Base-by-base conservation (phyloP, 2,329 filamentous ascomycete species). In the Cladophialophora yegresii region DNA sequence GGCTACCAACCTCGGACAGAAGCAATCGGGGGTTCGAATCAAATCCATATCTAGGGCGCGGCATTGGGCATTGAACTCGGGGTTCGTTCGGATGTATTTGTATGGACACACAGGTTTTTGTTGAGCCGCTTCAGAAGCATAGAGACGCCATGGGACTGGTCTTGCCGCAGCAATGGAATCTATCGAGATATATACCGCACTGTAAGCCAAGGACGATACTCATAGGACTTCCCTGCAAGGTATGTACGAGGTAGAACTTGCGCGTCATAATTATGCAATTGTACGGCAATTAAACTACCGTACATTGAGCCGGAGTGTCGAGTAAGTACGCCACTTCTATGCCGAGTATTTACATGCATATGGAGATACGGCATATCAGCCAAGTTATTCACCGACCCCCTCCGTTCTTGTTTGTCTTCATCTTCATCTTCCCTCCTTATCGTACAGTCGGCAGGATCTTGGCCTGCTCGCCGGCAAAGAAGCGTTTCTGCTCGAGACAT, bases 401-500 rank as follows among this genome's bases (percentile, higher is more conserved):
- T 6, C 5, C 36, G 1, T 20, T 16, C 36, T 40, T 32, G 32
- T 10, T 33, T 33, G 30, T 28, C 26, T 28, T 6, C 6, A 3
- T 3, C 16, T 8, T 43, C 7, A n/a, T 43, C 36, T 20, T 26
- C 13, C 13, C 8, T 33, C 32, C 7, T 62, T 68, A 70, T 61
- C 59, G 57, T 49, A 70, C 62, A 58, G 62, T 61, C 12, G 68
- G 68, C 20, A 70, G 55, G 13, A 64, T 63, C 13, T 65, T 65
- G 5, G 66, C 62, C 28, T 68, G 68, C 45, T 69, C 63, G 30
- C 80, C 79, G 2, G 81, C 81, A 73, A 89, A 89, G 76, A 89
- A 89, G 73, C 85, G 83, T 79, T 89, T 88, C 70, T 80, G 77
- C 77, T 93, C 92, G 61, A 88, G 77, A 77, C 95, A 99, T 72